phyloP scores from a whole-genome alignment of 768 basidiomycete species.

The Tylopilus vinaceipallidus region DNA sequence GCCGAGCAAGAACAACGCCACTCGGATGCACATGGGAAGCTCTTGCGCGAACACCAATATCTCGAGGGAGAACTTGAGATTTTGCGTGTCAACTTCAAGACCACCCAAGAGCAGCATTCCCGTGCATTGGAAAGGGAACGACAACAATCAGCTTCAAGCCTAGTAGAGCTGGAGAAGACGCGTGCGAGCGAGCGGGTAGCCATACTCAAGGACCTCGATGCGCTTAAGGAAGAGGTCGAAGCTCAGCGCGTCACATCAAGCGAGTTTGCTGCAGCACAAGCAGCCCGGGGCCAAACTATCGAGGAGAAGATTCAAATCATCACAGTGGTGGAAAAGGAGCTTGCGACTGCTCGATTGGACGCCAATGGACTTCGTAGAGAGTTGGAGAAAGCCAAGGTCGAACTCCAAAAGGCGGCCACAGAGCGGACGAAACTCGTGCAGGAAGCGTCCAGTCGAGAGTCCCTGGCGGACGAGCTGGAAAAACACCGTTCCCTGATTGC shows the following conservation, averaged over 20 bases:
- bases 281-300: conserved; percentile 46
- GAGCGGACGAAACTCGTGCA: conserved; percentile 64
- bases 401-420: conserved; percentile 54
- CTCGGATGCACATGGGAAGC: conserved; percentile 43
- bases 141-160: conserved; percentile 20
- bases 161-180: conserved; percentile 17
- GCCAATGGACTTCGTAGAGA: conserved; percentile 43
- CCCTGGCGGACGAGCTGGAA: conserved; percentile 72
- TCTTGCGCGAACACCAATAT: conserved; percentile 35
- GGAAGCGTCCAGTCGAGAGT: conserved; percentile 74
- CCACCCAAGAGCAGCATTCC: conserved; percentile 19
- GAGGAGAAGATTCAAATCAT: conserved; percentile 50
- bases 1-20: conserved; percentile 52
- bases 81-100: conserved; percentile 44
- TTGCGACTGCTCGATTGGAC: conserved; percentile 40
- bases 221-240: conserved; percentile 50
- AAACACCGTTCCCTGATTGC: conserved; percentile 72
- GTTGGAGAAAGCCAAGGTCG: conserved; percentile 49
- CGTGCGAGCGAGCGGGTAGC: conserved; percentile 22
- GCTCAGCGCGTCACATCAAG: conserved; percentile 46
- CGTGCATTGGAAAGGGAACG: conserved; percentile 28
- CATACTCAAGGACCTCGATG: conserved; percentile 47
- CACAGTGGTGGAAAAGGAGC: conserved; percentile 46
- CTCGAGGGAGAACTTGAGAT: conserved; percentile 56
- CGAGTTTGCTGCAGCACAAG: conserved; percentile 37